Conservation (phyloP, 2,329 filamentous ascomycete species). For the Trichoderma brevicompactum region DNA sequence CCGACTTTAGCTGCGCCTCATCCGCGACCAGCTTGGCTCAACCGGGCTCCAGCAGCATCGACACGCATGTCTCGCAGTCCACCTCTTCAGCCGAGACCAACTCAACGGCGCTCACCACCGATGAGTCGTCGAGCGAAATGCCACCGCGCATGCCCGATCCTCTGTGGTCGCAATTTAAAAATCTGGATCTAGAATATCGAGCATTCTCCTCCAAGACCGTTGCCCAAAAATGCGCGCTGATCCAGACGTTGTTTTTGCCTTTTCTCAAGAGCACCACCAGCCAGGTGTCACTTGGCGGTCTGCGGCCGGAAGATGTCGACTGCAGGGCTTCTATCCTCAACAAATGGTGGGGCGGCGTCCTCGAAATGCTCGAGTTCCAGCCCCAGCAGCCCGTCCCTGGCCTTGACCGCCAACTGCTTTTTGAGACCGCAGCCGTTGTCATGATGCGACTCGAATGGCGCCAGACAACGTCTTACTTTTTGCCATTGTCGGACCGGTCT, state of each 20-base stretch:
- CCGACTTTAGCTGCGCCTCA: slow-evolving; percentile 52
- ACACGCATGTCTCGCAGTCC: slow-evolving; percentile 46
- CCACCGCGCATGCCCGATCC: slow-evolving; percentile 53
- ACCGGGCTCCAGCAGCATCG: slow-evolving; percentile 45
- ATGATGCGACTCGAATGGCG: slow-evolving; percentile 93
- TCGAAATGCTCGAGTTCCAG: slow-evolving; percentile 79
- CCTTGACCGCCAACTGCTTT: slow-evolving; percentile 78
- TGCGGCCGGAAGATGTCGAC: slow-evolving; percentile 83
- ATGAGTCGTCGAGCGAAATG: slow-evolving; percentile 54
- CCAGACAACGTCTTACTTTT: slow-evolving; percentile 68
- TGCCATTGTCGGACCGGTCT: slow-evolving; percentile 62
- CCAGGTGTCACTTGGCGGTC: slow-evolving; percentile 65
- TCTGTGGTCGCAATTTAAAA: slow-evolving; percentile 60
- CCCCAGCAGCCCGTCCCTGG: slow-evolving; percentile 73
- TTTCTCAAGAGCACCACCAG: slow-evolving; percentile 73
- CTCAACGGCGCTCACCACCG: slow-evolving; percentile 42
- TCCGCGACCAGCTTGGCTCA: slow-evolving; percentile 53
- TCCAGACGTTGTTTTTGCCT: slow-evolving; percentile 73
- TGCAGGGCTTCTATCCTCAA: slow-evolving; percentile 78
- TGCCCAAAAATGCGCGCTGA: slow-evolving; percentile 73
- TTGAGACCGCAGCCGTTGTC: slow-evolving; percentile 78
- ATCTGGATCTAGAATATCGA: slow-evolving; percentile 53
- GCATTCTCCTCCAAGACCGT: slow-evolving; percentile 74
- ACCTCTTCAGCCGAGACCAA: slow-evolving; percentile 46
- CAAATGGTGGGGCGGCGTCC: slow-evolving; percentile 85